Conservation (phyloP, 2,329 filamentous ascomycete species). For the Colletotrichum agaves region DNA sequence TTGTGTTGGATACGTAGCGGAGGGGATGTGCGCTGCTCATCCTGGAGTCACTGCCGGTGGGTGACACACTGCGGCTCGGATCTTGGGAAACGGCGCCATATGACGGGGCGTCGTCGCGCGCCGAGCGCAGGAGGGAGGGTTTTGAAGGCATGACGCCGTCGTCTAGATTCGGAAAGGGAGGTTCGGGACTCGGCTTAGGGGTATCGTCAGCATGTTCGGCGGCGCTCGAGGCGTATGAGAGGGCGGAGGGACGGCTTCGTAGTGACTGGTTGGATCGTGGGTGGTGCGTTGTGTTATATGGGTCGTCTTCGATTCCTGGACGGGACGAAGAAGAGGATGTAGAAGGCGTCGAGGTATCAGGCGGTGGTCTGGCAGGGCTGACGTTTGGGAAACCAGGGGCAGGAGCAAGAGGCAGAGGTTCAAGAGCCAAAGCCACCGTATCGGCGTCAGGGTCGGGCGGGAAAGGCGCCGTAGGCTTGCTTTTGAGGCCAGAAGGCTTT, state of each 20-base stretch:
- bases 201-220: conserved; percentile 38
- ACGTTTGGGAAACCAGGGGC: conserved; percentile 15
- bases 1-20: conserved; percentile 48
- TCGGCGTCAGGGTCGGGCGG: conserved; percentile 30
- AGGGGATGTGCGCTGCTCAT: conserved; percentile 47
- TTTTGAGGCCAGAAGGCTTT: conserved; percentile 32
- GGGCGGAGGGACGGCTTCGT: conserved; percentile 22
- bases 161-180: conserved; percentile 31
- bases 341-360: conserved; percentile 13
- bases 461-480: conserved; percentile 26
- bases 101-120: conserved; percentile 45
- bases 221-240: conserved; percentile 21
- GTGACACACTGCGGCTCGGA: conserved; percentile 49
- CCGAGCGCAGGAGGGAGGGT: conserved; percentile 48
- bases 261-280: conserved; percentile 18
- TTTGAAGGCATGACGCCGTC: conserved; percentile 37
- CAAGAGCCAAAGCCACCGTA: conserved; percentile 30
- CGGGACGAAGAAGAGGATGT: conserved; percentile 22
- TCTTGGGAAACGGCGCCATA: conserved; percentile 53
- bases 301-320: conserved; percentile 20
- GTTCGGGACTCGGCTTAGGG: not conserved
- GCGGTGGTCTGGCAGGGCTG: conserved; percentile 13
- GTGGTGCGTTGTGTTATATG: conserved; percentile 30
- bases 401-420: conserved; percentile 30
- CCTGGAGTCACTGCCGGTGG: conserved; percentile 48